phyloP scores from a whole-genome alignment of 768 basidiomycete species.

The Russula dissimulans region DNA sequence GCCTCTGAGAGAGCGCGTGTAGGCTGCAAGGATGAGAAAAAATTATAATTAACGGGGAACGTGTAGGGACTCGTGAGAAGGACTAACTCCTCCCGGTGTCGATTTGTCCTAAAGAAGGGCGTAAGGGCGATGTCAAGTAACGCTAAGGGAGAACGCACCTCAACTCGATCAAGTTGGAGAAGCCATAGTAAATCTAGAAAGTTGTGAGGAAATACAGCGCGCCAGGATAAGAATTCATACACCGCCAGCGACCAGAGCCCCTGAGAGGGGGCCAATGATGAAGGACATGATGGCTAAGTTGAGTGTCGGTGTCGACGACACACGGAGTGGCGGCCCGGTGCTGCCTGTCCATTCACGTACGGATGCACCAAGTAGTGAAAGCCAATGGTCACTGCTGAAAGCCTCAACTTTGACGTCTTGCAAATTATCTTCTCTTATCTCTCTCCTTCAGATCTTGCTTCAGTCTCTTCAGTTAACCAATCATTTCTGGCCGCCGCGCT shows the following conservation, averaged over 20 bases:
- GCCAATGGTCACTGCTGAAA: conserved; percentile 51
- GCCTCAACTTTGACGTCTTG: conserved; percentile 63
- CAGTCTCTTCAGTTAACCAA: conserved; percentile 53
- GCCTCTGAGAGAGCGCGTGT: conserved; percentile 2
- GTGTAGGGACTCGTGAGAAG: not conserved
- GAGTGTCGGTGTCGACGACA: not conserved
- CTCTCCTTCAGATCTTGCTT: conserved; percentile 43
- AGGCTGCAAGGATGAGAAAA: not conserved
- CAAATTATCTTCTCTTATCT: conserved; percentile 56
- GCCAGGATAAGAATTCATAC: conserved; percentile 30
- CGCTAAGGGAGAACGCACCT: conserved; percentile 31
- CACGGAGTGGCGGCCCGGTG: not conserved
- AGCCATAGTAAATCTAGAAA: conserved; percentile 49
- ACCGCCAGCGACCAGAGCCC: conserved; percentile 59
- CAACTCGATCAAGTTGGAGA: conserved; percentile 54
- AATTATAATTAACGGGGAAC: not conserved
- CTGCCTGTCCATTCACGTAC: too few species aligned
- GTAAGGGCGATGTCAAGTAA: not conserved
- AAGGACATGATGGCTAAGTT: conserved; percentile 38
- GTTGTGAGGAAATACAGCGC: conserved; percentile 20
- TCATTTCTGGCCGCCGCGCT: conserved; percentile 57
- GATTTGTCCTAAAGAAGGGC: conserved; percentile 37
- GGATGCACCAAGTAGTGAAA: too few species aligned
- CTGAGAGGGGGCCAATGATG: conserved; percentile 58
- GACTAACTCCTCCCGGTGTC: conserved; percentile 47